Evolutionary conservation across 331 rosid species (phyloP).

Genomic region (Prunus yedoensis): DNA sequence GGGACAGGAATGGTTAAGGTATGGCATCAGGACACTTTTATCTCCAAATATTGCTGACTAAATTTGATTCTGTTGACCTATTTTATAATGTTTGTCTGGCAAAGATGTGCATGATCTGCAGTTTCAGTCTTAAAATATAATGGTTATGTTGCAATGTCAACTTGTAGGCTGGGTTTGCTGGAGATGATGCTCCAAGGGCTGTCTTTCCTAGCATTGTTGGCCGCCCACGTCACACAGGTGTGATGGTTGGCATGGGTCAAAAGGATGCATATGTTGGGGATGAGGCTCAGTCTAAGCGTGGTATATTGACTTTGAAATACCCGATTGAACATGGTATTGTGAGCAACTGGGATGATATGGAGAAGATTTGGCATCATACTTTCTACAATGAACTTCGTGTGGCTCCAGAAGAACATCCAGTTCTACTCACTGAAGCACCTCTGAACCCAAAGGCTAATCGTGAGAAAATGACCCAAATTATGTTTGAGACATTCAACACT

Average conservation of each 20-base stretch:
- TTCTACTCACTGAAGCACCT: conserved; percentile 84
- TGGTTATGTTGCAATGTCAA: conserved; percentile 1
- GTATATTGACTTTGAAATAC: conserved; percentile 76
- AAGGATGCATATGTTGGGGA: conserved; percentile 91
- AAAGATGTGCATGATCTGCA: not conserved
- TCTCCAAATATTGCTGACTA: not conserved
- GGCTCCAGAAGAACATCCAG: conserved; percentile 85
- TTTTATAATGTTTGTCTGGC: not conserved
- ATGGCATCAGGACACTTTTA: not conserved
- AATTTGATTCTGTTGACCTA: not conserved
- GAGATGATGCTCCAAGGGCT: conserved; percentile 95
- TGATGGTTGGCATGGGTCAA: conserved; percentile 95
- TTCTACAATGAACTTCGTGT: conserved; percentile 87
- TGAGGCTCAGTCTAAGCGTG: conserved; percentile 88
- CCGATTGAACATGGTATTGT: conserved; percentile 91
- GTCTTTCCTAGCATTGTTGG: conserved; percentile 91
- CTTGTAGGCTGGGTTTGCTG: conserved; percentile 84
- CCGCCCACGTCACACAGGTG: conserved; percentile 90
- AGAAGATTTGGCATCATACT: conserved; percentile 88
- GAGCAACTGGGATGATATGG: conserved; percentile 93
- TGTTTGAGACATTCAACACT: conserved; percentile 84
- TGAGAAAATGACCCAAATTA: conserved; percentile 87
- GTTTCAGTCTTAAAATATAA: not conserved
- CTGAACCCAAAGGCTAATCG: conserved; percentile 90
- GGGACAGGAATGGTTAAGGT: conserved; percentile 94